Conservation (phyloP, 148 eudicot genomes). For the Vaccinium macrocarpon region DNA sequence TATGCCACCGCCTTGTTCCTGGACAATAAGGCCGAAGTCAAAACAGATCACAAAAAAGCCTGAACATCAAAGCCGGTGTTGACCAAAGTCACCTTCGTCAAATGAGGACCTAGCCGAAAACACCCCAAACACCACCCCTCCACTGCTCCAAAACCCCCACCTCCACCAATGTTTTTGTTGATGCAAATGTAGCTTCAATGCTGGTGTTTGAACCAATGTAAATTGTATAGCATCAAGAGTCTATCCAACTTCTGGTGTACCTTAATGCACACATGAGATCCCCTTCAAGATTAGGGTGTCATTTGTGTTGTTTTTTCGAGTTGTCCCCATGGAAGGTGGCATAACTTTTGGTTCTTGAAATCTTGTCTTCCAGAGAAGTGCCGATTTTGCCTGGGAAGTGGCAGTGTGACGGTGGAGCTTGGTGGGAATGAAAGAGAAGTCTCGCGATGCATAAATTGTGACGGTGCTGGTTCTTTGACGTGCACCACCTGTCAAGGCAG, state of each 20-base stretch:
- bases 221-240: background rate
- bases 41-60: no score
- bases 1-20: no score
- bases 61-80: no score
- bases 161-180: background rate
- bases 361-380: slow-evolving; percentile 52
- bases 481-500: slow-evolving; percentile 98
- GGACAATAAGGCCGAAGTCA: no score
- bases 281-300: background rate
- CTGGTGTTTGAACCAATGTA: background rate
- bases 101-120: no score
- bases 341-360: background rate
- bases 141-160: no score
- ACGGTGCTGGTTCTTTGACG: slow-evolving; percentile 83
- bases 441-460: slow-evolving; percentile 86
- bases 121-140: no score
- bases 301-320: background rate
- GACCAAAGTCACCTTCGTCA: no score
- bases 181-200: background rate
- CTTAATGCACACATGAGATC: background rate
- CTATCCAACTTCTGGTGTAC: background rate
- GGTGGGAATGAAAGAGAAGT: slow-evolving; percentile 89
- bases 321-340: background rate
- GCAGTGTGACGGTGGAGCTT: slow-evolving; percentile 72
- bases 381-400: slow-evolving; percentile 87